Evolutionary conservation across 169 alveolate genomes (phyloP), one percentile per base, ranked within the genome.

Genomic region (Toxoplasma gondii): DNA sequence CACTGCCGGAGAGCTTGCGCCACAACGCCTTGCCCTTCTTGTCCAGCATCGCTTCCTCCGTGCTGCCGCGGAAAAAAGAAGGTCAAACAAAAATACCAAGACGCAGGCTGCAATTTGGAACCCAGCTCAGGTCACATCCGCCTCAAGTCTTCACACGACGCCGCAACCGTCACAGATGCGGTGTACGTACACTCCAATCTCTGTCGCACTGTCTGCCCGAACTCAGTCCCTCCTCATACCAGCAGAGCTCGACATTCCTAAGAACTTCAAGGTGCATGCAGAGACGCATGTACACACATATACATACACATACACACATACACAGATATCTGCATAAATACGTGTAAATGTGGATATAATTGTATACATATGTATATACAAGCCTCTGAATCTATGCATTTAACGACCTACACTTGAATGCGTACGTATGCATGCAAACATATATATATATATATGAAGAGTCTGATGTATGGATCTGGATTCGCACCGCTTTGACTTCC

Each of bases 1-100:
- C 69, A 82, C 29, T 82, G 90, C 27, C 36, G 90, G 38, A 82
- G 41, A 12, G 90, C 90, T 22, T 82, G 54, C 34, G 67, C n/a
- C 43, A 82, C 41, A 7, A 82, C 67, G 41, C 90, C 41, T 16
- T n/a, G 39, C 31, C 84, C 44, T 16, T 36, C 84, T 41, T 4
- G 24, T 41, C 84, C 44, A 4, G 39, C 2, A 16, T 36, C 44
- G 90, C 58, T 41, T 24, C 64, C 90, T 12, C 64, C 64, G 16
- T 82, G 36, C 27, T 31, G 19, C 53, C 67, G 38, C 29, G 5
- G 1, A 82, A 41, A 4, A 39, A 39, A 82, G 67, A 78, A 78
- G 43, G 84, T 12, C 44, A 74, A 36, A 27, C 17, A 74, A 36
- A 74, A n/a, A 74, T 19, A 5, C 24, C 44, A 74, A 36, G n/a